A percentile compares a stretch with the other conserved stretches of the same genome.
Evolutionary conservation across 176 grass and related monocot species (phyloP).

Genomic region (Tillandsia fasciculata): DNA sequence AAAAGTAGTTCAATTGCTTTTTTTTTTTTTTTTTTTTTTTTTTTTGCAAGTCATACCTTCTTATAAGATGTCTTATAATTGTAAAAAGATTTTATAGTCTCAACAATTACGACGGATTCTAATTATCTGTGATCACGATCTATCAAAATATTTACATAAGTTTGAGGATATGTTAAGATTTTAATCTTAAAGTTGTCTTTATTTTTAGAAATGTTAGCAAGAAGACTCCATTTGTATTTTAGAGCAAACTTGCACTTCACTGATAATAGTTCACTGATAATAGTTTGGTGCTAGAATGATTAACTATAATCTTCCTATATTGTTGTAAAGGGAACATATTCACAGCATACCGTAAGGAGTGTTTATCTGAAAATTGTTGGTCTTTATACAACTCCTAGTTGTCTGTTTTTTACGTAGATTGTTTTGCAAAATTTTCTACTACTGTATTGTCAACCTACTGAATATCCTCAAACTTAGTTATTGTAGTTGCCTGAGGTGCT

Average conservation of each 20-base stretch:
- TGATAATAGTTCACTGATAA: slow-evolving; percentile 10
- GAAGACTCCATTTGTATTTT: slow-evolving; percentile 8
- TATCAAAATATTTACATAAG: too few relatives aligned
- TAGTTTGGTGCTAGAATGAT: background rate
- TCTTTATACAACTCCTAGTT: too few relatives aligned
- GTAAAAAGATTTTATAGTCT: slow-evolving; percentile 3
- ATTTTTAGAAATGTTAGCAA: background rate
- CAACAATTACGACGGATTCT: background rate
- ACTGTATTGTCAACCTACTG: too few relatives aligned
- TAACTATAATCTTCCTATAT: background rate
- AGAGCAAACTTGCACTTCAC: slow-evolving; percentile 15
- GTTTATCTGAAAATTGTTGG: too few relatives aligned
- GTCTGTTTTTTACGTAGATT: too few relatives aligned
- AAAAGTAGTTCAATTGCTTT: slow-evolving; percentile 14
- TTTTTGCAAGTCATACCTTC: slow-evolving; percentile 11
- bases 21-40: slow-evolving; percentile 7
- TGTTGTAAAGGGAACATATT: too few relatives aligned
- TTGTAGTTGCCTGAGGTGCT: too few relatives aligned
- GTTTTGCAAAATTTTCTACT: too few relatives aligned
- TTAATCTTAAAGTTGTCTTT: slow-evolving; percentile 12
- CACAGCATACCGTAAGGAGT: too few relatives aligned
- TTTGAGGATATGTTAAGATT: background rate
- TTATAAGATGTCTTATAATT: slow-evolving; percentile 1
- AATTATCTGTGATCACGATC: too few relatives aligned
- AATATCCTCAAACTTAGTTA: too few relatives aligned